These are phyloP conservation scores for Ceratobasidium sp. DNA, from an alignment of 1,284 basidiomycete genomes.

Conservation along the genomic window DNA sequence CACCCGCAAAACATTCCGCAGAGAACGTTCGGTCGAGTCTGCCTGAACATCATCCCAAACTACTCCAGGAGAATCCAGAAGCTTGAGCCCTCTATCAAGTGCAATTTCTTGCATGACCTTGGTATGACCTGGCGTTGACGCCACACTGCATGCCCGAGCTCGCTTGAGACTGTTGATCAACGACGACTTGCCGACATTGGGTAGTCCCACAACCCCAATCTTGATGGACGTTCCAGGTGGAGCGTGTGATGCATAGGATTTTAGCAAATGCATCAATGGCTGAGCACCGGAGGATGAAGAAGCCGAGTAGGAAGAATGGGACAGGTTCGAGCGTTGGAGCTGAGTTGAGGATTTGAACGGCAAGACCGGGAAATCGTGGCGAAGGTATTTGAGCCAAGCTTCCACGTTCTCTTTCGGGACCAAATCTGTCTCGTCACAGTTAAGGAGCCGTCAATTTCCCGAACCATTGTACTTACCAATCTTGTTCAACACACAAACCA, in stretches of 20 bases:
- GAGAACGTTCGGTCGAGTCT: slow-evolving; percentile 69
- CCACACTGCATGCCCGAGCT: slow-evolving; percentile 85
- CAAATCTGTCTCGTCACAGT: slow-evolving; percentile 65
- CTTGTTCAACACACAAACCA: slow-evolving; percentile 92
- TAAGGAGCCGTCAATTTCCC: background rate
- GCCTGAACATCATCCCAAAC: slow-evolving; percentile 76
- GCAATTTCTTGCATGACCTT: slow-evolving; percentile 93
- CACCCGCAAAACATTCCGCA: slow-evolving; percentile 93
- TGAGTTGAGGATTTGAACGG: slow-evolving; percentile 92
- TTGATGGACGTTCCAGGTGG: slow-evolving; percentile 75
- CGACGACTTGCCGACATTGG: slow-evolving; percentile 96
- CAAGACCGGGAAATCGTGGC: slow-evolving; percentile 90
- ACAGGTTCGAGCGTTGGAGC: slow-evolving; percentile 79
- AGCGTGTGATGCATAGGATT: slow-evolving; percentile 81
- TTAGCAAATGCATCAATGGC: slow-evolving; percentile 82
- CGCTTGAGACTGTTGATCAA: slow-evolving; percentile 95
- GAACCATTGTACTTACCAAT: slow-evolving; percentile 66
- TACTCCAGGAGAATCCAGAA: slow-evolving; percentile 96
- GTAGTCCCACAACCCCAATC: slow-evolving; percentile 94
- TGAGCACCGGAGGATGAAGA: slow-evolving; percentile 52
- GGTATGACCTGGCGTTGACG: slow-evolving; percentile 93
- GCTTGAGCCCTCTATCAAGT: slow-evolving; percentile 89
- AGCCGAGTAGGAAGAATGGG: slow-evolving; percentile 76
- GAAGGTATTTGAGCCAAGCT: slow-evolving; percentile 87
- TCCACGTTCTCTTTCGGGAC: slow-evolving; percentile 89